A percentile compares a stretch with the other conserved stretches of the same genome.
phyloP scores from a whole-genome alignment of 2,329 filamentous ascomycete species.

The Aspergillus unguis region DNA sequence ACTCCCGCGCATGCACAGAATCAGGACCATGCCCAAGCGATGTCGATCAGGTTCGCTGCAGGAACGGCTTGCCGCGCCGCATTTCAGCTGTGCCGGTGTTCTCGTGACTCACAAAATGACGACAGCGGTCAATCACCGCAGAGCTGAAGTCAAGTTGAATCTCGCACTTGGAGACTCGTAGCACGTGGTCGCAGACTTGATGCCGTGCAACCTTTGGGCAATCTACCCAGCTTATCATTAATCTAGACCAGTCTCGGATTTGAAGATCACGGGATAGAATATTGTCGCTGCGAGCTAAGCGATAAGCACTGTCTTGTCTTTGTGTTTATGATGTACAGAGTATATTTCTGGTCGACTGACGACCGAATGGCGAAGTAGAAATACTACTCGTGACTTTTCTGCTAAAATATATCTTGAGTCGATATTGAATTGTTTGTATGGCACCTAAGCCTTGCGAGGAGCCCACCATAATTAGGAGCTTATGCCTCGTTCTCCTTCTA shows the following conservation, averaged over 20 bases:
- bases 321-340: no score
- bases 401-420: no score
- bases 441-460: no score
- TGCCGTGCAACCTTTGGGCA: not conserved
- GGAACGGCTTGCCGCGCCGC: slow-evolving; percentile 31
- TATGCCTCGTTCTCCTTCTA: no score
- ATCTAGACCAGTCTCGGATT: not conserved
- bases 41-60: slow-evolving; percentile 26
- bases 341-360: no score
- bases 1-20: not conserved
- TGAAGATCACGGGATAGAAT: no score
- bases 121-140: not conserved
- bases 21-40: slow-evolving; percentile 1
- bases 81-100: slow-evolving; percentile 23
- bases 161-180: not conserved
- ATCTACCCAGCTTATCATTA: not conserved
- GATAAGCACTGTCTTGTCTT: no score
- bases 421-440: no score
- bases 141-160: not conserved
- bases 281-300: no score
- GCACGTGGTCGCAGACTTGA: not conserved
- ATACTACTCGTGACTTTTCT: no score
- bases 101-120: slow-evolving; percentile 10
- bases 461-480: no score
- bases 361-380: no score